These are phyloP conservation scores for Thozetella sp. DNA, from an alignment of 495 filamentous ascomycete species.

Conservation along the genomic window DNA sequence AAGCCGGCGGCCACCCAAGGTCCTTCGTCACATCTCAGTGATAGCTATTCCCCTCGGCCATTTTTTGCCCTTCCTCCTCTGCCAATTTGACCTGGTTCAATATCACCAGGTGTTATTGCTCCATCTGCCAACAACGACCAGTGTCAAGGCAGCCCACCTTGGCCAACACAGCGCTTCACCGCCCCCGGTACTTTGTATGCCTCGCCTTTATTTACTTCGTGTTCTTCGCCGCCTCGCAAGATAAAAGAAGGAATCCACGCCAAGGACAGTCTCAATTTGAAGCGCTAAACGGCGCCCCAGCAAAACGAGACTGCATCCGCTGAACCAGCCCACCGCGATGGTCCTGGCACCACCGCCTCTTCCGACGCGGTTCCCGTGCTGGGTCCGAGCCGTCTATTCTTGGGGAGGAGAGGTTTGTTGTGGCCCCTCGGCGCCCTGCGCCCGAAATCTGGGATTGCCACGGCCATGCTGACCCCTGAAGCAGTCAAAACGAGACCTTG, in stretches of 20 bases:
- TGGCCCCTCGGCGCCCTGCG: conserved; percentile 7
- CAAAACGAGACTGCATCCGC: neutral
- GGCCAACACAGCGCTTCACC: neutral
- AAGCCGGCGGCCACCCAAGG: neutral
- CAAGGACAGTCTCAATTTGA: no score
- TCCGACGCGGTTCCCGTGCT: conserved; percentile 90
- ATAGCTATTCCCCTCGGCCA: neutral
- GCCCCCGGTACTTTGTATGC: neutral
- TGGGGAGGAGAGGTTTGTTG: conserved; percentile 86
- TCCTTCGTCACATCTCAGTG: neutral
- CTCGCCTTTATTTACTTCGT: conserved; percentile 1
- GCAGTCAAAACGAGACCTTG: conserved; percentile 86
- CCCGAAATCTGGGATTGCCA: conserved; percentile 1
- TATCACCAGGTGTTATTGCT: neutral
- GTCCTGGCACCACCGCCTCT: conserved; percentile 62
- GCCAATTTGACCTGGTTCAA: neutral
- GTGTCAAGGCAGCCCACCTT: neutral
- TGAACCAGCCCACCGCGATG: conserved; percentile 27
- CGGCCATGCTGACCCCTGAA: conserved; percentile 10
- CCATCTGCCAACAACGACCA: neutral
- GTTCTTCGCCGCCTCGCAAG: neutral
- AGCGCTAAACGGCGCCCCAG: neutral
- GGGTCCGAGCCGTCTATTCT: conserved; percentile 93
- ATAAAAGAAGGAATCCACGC: no score
- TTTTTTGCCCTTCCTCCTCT: neutral